Evolutionary conservation across 495 filamentous ascomycete genomes (phyloP).

Genomic region (Aspergillus saccharolyticus): DNA sequence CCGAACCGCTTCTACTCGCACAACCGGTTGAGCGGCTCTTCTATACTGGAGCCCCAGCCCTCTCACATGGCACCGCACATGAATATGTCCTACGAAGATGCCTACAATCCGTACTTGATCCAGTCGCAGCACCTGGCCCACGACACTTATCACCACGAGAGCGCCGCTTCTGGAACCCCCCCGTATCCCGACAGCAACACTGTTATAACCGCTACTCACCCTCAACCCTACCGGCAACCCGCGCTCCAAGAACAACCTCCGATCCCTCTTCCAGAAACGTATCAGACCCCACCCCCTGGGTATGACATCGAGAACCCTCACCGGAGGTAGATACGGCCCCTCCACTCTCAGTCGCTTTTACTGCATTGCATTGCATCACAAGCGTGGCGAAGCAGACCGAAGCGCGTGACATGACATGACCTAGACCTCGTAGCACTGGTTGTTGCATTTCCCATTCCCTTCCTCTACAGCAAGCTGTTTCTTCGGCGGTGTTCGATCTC

Average conservation of each 20-base stretch:
- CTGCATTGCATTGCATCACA: conserved; percentile 4
- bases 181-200: conserved; percentile 16
- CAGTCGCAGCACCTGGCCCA: conserved; percentile 8
- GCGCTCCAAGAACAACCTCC: conserved; percentile 28
- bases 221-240: conserved; percentile 1
- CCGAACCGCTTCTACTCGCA: conserved; percentile 17
- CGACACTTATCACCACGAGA: background rate
- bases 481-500: background rate
- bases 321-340: conserved; percentile 19
- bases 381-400: background rate
- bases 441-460: background rate
- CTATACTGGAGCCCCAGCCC: conserved; percentile 12
- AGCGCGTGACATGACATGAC: background rate
- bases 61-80: conserved; percentile 12
- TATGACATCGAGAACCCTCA: conserved; percentile 20
- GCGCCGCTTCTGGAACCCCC: background rate
- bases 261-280: conserved; percentile 35
- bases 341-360: conserved; percentile 8
- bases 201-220: conserved; percentile 10
- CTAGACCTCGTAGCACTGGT: background rate
- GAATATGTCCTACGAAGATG: conserved; percentile 28
- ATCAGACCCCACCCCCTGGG: conserved; percentile 28
- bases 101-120: conserved; percentile 15
- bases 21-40: conserved; percentile 9
- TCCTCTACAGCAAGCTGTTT: background rate